Base-by-base conservation (phyloP, 768 basidiomycete genomes). In the Termitomyces sp. region DNA sequence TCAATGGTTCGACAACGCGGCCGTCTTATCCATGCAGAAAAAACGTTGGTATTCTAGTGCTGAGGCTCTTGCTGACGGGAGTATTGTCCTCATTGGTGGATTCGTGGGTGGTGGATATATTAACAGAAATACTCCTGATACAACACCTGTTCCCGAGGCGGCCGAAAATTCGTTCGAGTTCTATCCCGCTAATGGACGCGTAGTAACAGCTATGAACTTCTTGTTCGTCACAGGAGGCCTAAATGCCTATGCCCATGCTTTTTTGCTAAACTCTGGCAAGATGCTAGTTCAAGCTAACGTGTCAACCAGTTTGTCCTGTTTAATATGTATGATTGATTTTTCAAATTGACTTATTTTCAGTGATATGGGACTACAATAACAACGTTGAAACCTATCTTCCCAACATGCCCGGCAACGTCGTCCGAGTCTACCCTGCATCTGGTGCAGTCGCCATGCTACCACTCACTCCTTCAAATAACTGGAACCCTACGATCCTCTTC, bases 381-480 rank as follows among this genome's bases (percentile, higher is more conserved):
- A 90, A 91, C 68, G 57, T 71, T 4, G 89, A 91, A 70, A 86
- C 80, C 0, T 75, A 77, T 3, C 80, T 92, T 11, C 91, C 91
- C 2, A 74, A 83, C 63, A 92, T 91, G 89, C 91, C 91, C 1
- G 77, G 79, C 36, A 76, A 79, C 48, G 86, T 96, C 49, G 85
- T 84, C 25, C 88, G 94, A 36, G 90, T 93, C 4, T 96, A 96
- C 69, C 94, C 94, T 9, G 96, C 90, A 0, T 94, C 94, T 9
- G 94, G 92, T 37, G 96, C 89, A 0, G 83, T 82, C 2, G 90
- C 90, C 45, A 93, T 98, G 89, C 82, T 98, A 0, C 96, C 96
- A 7, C 81, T 98, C 17, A 96, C 92, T 1, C 89, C 91, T 5
- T 88, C 81, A 31, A 97, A 96, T 76, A 89, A 92, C 70, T 98